phyloP scores from a whole-genome alignment of 2,329 filamentous ascomycete species.

The Coniella lustricola region DNA sequence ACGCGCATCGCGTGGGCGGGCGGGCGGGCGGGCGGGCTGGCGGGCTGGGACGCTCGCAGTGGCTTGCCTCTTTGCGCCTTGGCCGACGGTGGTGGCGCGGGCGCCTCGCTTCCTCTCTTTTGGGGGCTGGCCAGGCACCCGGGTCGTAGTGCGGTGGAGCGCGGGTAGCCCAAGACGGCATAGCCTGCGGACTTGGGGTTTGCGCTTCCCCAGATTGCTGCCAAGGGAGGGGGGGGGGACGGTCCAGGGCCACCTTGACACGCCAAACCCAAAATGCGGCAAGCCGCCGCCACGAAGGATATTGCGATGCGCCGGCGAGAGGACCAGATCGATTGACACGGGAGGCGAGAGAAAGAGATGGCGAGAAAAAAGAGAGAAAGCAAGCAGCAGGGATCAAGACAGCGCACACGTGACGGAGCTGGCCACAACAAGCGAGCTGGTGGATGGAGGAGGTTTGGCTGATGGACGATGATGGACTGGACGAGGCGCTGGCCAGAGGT shows the following conservation, averaged over 20 bases:
- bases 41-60: background rate
- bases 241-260: too few species aligned
- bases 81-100: constrained; percentile 2
- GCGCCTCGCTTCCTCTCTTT: constrained; percentile 4
- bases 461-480: too few species aligned
- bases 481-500: too few species aligned
- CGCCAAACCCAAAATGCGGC: background rate
- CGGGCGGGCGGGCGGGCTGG: too few species aligned
- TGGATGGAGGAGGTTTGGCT: too few species aligned
- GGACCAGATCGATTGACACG: background rate
- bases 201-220: background rate
- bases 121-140: too few species aligned
- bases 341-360: background rate
- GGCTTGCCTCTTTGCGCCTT: constrained; percentile 6
- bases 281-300: background rate
- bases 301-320: background rate
- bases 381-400: too few species aligned
- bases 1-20: too few species aligned
- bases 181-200: background rate
- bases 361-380: too few species aligned
- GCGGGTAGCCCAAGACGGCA: background rate
- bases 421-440: too few species aligned
- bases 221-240: too few species aligned
- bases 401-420: too few species aligned
- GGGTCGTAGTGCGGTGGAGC: background rate